Evolutionary conservation across 2,329 filamentous ascomycete genomes (phyloP), one percentile per base, ranked within the genome.

Genomic region (Monosporascus sp.): DNA sequence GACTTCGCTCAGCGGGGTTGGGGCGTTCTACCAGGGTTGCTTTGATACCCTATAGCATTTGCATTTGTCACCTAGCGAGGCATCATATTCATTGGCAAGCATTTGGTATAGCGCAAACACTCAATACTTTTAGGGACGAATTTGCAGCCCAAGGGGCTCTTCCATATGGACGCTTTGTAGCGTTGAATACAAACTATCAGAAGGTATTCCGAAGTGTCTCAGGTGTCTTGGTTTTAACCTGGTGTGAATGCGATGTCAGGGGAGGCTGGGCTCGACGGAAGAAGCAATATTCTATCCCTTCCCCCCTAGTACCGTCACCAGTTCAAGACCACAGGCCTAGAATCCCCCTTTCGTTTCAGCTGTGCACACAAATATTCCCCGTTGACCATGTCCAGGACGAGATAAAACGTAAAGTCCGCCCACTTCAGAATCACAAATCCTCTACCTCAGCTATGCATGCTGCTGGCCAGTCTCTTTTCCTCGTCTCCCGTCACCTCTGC

Each of bases 11-110:
- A 53, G 51, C 58, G 60, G 63, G 64, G 60, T 68, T 65, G 52
- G 57, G 66, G 66, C 65, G 66, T 68, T 67, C 51, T 56, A 56
- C 56, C 61, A 58, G 64, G 63, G 57, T 63, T 71, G 67, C 60
- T 70, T 67, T 59, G 69, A 71, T 71, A 71, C 69, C 69, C 69
- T 67, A 59, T 64, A 64, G 67, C 67, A 65, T 68, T 67, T 63
- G 63, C 63, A 65, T 67, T 68, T 58, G 66, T 55, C 52, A 38
- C 48, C 24, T 43, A 37, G 34, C 24, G 40, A 50, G 36, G 48
- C 37, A 50, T 41, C 20, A 41, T n/a, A 49, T 24, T 41, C 48
- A 41, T 50, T 50, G 36, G 37, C 37, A 43, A 41, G 37, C 48
- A 50, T 50, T 41, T 46, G 43, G 24, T 31, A 46, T 46, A 46